These are phyloP conservation scores for Eutrema yunnanense DNA, from an alignment of 345 rosid genomes.

Conservation along the genomic window DNA sequence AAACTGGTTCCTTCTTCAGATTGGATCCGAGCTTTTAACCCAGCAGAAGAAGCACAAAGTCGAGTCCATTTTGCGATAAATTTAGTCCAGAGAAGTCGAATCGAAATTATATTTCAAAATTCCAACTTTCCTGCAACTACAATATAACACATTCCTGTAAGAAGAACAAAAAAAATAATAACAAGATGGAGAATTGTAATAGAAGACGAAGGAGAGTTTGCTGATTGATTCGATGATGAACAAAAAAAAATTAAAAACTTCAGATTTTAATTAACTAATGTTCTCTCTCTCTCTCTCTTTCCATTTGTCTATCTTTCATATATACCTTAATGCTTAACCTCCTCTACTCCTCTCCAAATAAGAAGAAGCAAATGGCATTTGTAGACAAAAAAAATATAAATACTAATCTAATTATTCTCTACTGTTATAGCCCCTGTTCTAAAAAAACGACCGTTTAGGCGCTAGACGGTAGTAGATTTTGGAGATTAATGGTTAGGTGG, in stretches of 20 bases:
- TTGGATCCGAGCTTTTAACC: conserved; percentile 5
- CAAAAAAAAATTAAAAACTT: not conserved
- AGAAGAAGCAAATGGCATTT: conserved; percentile 23
- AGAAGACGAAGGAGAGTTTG: not conserved
- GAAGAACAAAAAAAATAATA: not conserved
- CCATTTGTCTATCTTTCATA: not conserved
- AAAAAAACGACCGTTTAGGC: too few species aligned
- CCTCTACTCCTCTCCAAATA: conserved; percentile 17
- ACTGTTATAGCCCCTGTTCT: not conserved
- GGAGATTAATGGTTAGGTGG: too few species aligned
- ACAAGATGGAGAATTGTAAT: not conserved
- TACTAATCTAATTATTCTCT: conserved; percentile 1
- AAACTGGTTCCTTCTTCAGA: conserved; percentile 5
- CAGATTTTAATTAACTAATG: not conserved
- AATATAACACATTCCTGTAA: not conserved
- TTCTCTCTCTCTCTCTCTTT: not conserved
- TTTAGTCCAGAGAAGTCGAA: not conserved
- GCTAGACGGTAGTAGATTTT: too few species aligned
- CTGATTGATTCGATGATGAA: conserved; percentile 3
- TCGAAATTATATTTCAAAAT: not conserved
- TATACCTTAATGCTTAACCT: conserved; percentile 14
- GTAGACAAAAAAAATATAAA: conserved; percentile 20
- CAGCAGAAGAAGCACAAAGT: conserved; percentile 1
- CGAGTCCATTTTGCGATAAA: conserved; percentile 1
- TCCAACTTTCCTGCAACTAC: not conserved